Conservation (phyloP, 2,329 filamentous ascomycete genomes). For the Monilinia fructicola region DNA sequence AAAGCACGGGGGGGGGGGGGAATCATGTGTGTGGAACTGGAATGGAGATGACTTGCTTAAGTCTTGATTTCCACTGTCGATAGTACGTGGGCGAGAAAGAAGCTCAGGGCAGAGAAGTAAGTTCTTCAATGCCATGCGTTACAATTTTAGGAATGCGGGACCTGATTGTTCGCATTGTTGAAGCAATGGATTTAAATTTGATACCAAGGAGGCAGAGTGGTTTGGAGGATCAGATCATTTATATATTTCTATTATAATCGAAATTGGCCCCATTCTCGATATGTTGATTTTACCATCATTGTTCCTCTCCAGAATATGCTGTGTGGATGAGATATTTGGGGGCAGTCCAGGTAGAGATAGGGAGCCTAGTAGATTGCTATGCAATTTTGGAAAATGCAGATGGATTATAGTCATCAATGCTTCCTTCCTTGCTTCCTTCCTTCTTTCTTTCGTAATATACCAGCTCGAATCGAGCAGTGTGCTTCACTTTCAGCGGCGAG, state of each 20-base stretch:
- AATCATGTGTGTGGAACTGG: too few species aligned
- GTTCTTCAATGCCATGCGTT: too few species aligned
- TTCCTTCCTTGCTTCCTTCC: background rate
- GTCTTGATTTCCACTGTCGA: too few species aligned
- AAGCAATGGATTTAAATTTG: background rate
- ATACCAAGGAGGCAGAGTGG: too few species aligned
- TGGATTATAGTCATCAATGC: background rate
- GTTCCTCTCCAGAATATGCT: background rate
- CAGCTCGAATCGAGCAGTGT: background rate
- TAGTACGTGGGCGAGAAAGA: too few species aligned
- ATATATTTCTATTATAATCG: too few species aligned
- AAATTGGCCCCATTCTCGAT: too few species aligned
- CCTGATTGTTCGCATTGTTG: background rate
- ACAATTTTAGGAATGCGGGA: too few species aligned
- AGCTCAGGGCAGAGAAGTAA: too few species aligned
- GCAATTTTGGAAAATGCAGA: background rate
- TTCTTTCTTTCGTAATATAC: background rate
- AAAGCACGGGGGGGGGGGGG: too few species aligned
- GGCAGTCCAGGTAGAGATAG: background rate
- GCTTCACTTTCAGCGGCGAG: too few species aligned
- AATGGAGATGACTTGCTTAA: too few species aligned
- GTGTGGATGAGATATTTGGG: background rate
- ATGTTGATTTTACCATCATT: background rate
- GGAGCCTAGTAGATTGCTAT: background rate
- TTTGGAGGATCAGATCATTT: background rate